A percentile compares a stretch with the other conserved stretches of the same genome.
Evolutionary conservation across 2,329 filamentous ascomycete genomes (phyloP).

Genomic region (Aspergillus sp.): DNA sequence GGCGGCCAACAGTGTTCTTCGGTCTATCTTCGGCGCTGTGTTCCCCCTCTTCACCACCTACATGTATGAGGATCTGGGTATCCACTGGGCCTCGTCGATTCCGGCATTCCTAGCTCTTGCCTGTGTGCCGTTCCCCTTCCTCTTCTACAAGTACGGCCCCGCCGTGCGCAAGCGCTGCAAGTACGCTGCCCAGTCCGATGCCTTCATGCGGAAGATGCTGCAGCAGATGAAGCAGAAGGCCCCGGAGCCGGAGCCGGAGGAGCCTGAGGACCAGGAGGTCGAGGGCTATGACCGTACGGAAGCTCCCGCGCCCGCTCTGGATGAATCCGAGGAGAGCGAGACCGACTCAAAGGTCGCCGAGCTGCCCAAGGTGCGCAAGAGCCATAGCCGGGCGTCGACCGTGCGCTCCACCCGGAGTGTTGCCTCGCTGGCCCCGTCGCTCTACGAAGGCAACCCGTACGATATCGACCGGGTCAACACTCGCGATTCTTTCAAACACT

Average conservation of each 20-base stretch:
- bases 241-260: constrained; percentile 4
- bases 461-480: constrained; percentile 25
- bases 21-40: constrained; percentile 43
- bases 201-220: constrained; percentile 24
- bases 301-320: not conserved
- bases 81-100: constrained; percentile 46
- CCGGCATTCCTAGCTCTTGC: constrained; percentile 43
- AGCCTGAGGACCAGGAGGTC: constrained; percentile 4
- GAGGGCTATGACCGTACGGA: not conserved
- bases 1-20: constrained; percentile 43
- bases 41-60: constrained; percentile 47
- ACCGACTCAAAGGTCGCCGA: constrained; percentile 11
- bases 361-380: constrained; percentile 12
- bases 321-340: not conserved
- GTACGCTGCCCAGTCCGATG: constrained; percentile 33
- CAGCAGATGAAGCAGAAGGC: constrained; percentile 15
- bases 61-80: constrained; percentile 45
- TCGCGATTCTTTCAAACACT: constrained; percentile 18
- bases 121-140: constrained; percentile 40
- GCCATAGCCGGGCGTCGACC: not conserved
- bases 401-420: constrained; percentile 11
- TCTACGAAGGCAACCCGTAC: constrained; percentile 23
- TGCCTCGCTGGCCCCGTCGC: constrained; percentile 16
- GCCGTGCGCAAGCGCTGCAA: constrained; percentile 36
- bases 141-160: constrained; percentile 40